These are phyloP conservation scores for Paecilomyces sp. DNA, from an alignment of 2,329 filamentous ascomycete species.

Conservation along the genomic window DNA sequence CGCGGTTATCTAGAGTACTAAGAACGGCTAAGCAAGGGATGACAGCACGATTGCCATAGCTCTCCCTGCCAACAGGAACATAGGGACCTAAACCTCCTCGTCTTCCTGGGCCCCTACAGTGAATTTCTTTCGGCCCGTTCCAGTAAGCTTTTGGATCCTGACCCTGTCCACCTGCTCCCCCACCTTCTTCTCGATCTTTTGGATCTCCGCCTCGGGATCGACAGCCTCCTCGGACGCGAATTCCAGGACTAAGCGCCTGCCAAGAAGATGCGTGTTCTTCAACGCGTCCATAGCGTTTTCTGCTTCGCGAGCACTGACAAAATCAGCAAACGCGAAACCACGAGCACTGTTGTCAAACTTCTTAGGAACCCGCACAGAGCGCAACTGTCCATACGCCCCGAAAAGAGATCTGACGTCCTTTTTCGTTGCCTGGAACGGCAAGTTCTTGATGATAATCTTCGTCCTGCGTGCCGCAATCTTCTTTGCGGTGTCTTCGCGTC, in stretches of 20 bases:
- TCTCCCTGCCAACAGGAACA: constrained; percentile 25
- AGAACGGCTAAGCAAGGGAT: constrained; percentile 28
- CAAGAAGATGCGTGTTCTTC: constrained; percentile 86
- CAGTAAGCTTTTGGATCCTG: constrained; percentile 79
- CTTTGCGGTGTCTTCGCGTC: constrained; percentile 74
- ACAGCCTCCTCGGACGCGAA: constrained; percentile 83
- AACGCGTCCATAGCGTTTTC: constrained; percentile 85
- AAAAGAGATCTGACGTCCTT: constrained; percentile 85
- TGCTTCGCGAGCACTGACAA: constrained; percentile 84
- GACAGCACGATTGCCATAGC: constrained; percentile 12
- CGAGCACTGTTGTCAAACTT: constrained; percentile 85
- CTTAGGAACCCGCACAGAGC: constrained; percentile 87
- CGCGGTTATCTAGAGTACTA: constrained; percentile 14
- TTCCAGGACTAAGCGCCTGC: constrained; percentile 80
- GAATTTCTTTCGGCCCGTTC: constrained; percentile 76
- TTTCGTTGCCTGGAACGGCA: constrained; percentile 92
- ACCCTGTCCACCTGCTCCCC: constrained; percentile 86
- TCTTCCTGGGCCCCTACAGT: constrained; percentile 67
- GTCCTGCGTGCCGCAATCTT: constrained; percentile 69
- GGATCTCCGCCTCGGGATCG: constrained; percentile 92
- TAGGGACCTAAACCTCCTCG: constrained; percentile 41
- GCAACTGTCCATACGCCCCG: constrained; percentile 82
- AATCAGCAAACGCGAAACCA: constrained; percentile 96
- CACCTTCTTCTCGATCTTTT: constrained; percentile 95
- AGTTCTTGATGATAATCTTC: constrained; percentile 96